Percentiles rank a stretch among this genome's conserved stretches.
These are phyloP conservation scores for Phytophthora foliorum DNA, from an alignment of 352 stramenopile genomes.

Conservation along the genomic window DNA sequence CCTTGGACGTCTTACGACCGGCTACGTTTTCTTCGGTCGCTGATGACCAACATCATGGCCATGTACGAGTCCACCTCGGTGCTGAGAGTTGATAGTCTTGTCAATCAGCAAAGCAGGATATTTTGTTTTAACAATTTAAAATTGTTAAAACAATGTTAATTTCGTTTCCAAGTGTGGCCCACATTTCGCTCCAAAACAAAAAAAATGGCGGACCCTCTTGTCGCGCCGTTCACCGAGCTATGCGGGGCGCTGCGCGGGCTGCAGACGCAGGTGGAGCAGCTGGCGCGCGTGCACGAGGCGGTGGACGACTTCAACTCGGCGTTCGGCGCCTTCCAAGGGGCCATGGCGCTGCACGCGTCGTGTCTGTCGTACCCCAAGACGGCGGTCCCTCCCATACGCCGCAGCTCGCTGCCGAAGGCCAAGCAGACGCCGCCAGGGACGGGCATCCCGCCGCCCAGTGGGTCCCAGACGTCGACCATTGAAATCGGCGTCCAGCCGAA, in stretches of 20 bases:
- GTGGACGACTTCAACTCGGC: slow-evolving; percentile 79
- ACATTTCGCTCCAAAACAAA: no score
- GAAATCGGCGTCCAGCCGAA: slow-evolving; percentile 1
- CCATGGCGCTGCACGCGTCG: slow-evolving; percentile 81
- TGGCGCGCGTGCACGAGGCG: slow-evolving; percentile 75
- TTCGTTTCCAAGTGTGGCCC: no score
- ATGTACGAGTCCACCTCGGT: slow-evolving; percentile 50
- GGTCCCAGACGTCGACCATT: slow-evolving; percentile 14
- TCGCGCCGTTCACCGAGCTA: slow-evolving; percentile 63
- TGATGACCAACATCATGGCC: slow-evolving; percentile 52
- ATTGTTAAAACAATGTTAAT: no score
- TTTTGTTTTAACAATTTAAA: no score
- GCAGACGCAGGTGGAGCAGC: slow-evolving; percentile 70
- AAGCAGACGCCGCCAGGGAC: slow-evolving; percentile 29
- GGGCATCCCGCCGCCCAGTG: slow-evolving; percentile 51
- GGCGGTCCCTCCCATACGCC: slow-evolving; percentile 17
- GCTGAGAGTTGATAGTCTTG: no score
- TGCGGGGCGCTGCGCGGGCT: slow-evolving; percentile 73
- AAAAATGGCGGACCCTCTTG: slow-evolving; percentile 54
- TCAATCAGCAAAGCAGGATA: no score
- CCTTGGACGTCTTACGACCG: slow-evolving; percentile 34
- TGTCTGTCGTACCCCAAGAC: slow-evolving; percentile 71
- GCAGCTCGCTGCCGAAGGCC: slow-evolving; percentile 31
- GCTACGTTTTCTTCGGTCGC: slow-evolving; percentile 44
- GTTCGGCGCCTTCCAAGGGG: slow-evolving; percentile 81